These are phyloP conservation scores for Pestalotiopsis sp. DNA, from an alignment of 2,329 filamentous ascomycete genomes.

Conservation along the genomic window DNA sequence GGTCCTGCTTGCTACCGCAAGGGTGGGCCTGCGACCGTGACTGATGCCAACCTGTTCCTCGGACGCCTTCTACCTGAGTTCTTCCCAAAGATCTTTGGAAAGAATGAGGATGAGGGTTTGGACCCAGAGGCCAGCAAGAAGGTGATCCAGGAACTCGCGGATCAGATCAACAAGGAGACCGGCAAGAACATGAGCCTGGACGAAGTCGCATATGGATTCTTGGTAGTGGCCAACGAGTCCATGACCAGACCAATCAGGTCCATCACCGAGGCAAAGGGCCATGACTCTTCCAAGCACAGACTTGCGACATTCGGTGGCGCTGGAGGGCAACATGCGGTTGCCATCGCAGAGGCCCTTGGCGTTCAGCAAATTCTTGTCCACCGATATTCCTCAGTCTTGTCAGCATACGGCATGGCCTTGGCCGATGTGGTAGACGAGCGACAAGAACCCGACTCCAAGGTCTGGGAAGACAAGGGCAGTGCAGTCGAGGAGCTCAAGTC, in stretches of 20 bases:
- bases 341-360: constrained; percentile 82
- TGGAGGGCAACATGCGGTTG: constrained; percentile 90
- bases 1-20: constrained; percentile 92
- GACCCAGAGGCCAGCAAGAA: constrained; percentile 76
- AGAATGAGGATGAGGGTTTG: constrained; percentile 80
- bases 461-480: constrained; percentile 62
- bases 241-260: constrained; percentile 91
- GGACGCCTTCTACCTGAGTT: constrained; percentile 86
- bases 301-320: constrained; percentile 91
- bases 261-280: constrained; percentile 88
- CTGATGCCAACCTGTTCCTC: constrained; percentile 86
- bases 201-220: constrained; percentile 86
- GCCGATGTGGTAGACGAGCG: constrained; percentile 92
- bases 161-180: constrained; percentile 77
- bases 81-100: constrained; percentile 94
- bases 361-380: constrained; percentile 87
- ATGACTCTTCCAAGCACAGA: constrained; percentile 88
- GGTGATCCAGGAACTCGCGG: constrained; percentile 74
- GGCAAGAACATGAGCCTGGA: constrained; percentile 74
- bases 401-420: constrained; percentile 89
- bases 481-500: constrained; percentile 64
- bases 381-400: constrained; percentile 85
- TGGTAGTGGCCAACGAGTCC: constrained; percentile 87
- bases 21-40: constrained; percentile 87
- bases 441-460: constrained; percentile 73